Conservation (phyloP, 176 grass and related monocot genomes). For the Zizania latifolia region DNA sequence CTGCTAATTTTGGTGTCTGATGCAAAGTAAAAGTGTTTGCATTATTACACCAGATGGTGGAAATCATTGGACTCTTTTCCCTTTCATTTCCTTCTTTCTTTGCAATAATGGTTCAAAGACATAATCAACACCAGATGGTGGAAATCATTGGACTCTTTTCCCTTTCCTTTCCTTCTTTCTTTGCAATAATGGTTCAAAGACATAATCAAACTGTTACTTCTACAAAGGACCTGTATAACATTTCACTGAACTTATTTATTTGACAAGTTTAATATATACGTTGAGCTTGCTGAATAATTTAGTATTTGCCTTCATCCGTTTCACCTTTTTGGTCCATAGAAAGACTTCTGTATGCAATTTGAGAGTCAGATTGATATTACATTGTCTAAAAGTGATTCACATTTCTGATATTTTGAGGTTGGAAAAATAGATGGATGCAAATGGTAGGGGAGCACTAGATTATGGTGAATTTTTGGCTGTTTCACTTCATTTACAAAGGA, state of each 20-base stretch:
- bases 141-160: not conserved
- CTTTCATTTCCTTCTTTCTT: no score
- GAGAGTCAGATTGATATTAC: slow-evolving; percentile 1
- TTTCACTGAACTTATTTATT: not conserved
- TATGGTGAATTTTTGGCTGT: slow-evolving; percentile 87
- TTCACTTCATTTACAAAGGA: slow-evolving; percentile 80
- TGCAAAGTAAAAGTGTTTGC: not conserved
- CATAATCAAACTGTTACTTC: slow-evolving; percentile 1
- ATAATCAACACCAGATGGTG: no score
- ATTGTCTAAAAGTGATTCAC: not conserved
- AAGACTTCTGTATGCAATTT: not conserved
- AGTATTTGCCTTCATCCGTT: not conserved
- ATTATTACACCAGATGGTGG: not conserved
- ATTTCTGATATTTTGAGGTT: slow-evolving; percentile 18
- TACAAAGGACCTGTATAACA: not conserved
- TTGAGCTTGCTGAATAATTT: not conserved
- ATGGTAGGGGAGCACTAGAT: slow-evolving; percentile 69
- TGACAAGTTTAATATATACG: not conserved
- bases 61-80: no score
- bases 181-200: not conserved
- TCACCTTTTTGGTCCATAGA: not conserved
- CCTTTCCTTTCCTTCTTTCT: not conserved
- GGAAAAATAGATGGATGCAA: slow-evolving; percentile 59
- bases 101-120: no score
- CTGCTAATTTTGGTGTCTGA: not conserved